Base-by-base conservation (phyloP, 345 rosid genomes). In the Citrus glauca region DNA sequence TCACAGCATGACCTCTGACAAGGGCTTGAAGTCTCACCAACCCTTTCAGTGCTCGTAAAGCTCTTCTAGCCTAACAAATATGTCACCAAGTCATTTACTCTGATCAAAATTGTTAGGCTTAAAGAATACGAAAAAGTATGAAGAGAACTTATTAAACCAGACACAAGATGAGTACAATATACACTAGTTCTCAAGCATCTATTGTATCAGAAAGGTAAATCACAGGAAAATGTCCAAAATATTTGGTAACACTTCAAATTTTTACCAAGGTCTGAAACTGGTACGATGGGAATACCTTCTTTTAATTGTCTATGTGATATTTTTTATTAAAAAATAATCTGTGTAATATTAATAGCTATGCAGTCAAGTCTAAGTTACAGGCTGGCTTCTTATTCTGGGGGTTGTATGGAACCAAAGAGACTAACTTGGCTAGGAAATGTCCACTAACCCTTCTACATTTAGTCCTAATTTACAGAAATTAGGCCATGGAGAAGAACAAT, bases 1-100 rank as follows among this genome's bases (percentile, higher is more conserved):
- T 93, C 80, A 97, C 98, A 76, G 98, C 98, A 79, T 97, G 97
- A 55, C 99, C 99, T 84, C 99, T 89, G 37, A 93, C 97, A 84
- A 94, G 95, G 32, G 98, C 99, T 88, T 97, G 99, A 69, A 94
- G 94, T 84, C 98, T 91, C 80, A 97, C 99, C 78, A 97, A 87
- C 85, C 99, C 98, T 83, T 91, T 97, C 83, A 97, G 84, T n/a
- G 99, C 99, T 74, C 94, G 90, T 45, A 94, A 81, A 59, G 99
- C 99, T 89, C 99, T 90, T 91, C 98, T 91, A 69, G 99, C 98
- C 99, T 97, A 80, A 76, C 19, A 81, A 71, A 68, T 74, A 61
- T 61, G 73, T 68, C 32, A 79, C 50, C 74, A 79, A 75, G 68
- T 64, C 10, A 75, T 35, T 72, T 40, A 82, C 63, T 81, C 55